Conservation (phyloP, 495 filamentous ascomycete species). For the Xylaria venustula region DNA sequence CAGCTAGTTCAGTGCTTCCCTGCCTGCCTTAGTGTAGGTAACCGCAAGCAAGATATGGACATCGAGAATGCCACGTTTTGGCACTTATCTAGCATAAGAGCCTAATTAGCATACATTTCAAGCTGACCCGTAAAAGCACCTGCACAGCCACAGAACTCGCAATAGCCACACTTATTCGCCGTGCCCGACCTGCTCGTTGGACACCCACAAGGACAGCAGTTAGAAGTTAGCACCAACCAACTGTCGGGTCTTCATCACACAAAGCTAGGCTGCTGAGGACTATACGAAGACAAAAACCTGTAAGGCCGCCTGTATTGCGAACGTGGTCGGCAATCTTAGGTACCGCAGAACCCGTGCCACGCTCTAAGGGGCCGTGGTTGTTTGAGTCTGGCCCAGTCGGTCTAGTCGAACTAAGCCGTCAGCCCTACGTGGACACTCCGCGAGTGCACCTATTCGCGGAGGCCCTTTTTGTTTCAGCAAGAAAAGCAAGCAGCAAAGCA, state of each 20-base stretch:
- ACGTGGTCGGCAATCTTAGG: conserved; percentile 5
- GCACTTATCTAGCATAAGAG: too few species aligned
- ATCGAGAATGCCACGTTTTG: background rate
- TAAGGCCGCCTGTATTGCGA: background rate
- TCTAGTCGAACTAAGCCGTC: conserved; percentile 2
- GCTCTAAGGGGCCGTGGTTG: background rate
- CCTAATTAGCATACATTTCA: too few species aligned
- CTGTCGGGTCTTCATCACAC: background rate
- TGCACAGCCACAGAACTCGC: conserved; percentile 14
- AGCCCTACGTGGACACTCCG: conserved; percentile 14
- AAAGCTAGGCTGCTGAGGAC: background rate
- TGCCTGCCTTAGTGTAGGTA: background rate
- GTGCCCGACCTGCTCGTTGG: background rate
- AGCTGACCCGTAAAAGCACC: too few species aligned
- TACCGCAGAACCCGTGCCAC: background rate
- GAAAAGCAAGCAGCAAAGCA: background rate
- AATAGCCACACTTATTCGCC: conserved; percentile 5
- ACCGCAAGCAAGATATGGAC: background rate
- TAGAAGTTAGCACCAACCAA: too few species aligned
- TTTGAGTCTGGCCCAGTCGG: background rate
- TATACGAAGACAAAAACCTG: background rate
- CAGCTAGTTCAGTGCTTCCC: too few species aligned
- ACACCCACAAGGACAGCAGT: background rate
- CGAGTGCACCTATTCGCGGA: background rate
- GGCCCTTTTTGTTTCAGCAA: conserved; percentile 7